These are phyloP conservation scores for Mycena belliarum DNA, from an alignment of 768 basidiomycete genomes.

Conservation along the genomic window DNA sequence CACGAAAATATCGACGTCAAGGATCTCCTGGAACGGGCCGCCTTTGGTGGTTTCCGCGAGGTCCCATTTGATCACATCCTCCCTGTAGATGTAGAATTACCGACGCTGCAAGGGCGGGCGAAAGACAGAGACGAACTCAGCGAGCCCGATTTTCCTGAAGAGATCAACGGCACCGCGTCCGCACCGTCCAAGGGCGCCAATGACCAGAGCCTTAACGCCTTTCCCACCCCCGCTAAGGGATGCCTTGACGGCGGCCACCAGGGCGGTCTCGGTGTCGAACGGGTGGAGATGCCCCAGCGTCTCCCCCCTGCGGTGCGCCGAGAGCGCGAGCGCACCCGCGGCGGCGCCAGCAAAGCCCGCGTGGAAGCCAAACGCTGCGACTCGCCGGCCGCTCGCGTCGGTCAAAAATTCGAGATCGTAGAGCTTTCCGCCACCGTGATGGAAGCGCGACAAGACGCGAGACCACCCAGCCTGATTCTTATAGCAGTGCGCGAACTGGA, in stretches of 20 bases:
- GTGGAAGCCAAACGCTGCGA: slow-evolving; percentile 97
- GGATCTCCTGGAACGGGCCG: slow-evolving; percentile 93
- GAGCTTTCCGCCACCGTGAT: slow-evolving; percentile 76
- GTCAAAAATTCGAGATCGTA: slow-evolving; percentile 97
- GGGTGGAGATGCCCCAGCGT: slow-evolving; percentile 72
- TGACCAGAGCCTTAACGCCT: slow-evolving; percentile 84
- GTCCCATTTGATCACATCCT: slow-evolving; percentile 97
- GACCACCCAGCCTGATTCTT: slow-evolving; percentile 95
- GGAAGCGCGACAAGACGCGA: slow-evolving; percentile 81
- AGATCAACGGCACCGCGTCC: slow-evolving; percentile 93
- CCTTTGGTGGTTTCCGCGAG: slow-evolving; percentile 95
- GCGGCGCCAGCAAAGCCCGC: slow-evolving; percentile 99
- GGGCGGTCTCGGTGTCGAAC: slow-evolving; percentile 79
- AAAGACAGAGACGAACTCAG: slow-evolving; percentile 64
- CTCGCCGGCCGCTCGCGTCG: slow-evolving; percentile 81
- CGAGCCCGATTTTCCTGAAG: slow-evolving; percentile 93
- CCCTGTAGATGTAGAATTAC: slow-evolving; percentile 48
- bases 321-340: slow-evolving; percentile 81
- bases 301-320: slow-evolving; percentile 61
- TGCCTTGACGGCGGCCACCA: slow-evolving; percentile 74
- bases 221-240: slow-evolving; percentile 68
- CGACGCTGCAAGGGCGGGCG: not conserved
- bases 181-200: slow-evolving; percentile 94
- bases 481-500: slow-evolving; percentile 98
- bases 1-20: slow-evolving; percentile 96